Percentiles rank a stretch among this genome's conserved stretches.
Conservation (phyloP, 257 asterid genomes). For the Penstemon davidsonii region DNA sequence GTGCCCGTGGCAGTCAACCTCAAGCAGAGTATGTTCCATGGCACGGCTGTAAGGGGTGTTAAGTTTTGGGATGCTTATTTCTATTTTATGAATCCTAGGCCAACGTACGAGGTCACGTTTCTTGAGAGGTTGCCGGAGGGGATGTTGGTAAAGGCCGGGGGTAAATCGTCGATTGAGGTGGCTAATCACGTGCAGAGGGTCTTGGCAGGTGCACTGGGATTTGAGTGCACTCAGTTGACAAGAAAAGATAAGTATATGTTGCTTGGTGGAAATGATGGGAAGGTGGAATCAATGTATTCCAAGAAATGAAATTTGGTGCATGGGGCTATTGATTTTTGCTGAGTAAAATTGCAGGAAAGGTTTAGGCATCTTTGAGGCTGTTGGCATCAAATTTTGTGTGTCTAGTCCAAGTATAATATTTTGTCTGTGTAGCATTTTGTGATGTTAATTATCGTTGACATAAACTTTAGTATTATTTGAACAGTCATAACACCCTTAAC, state of each 20-base stretch:
- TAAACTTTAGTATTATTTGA: too few species aligned
- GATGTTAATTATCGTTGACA: too few species aligned
- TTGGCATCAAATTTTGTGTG: too few species aligned
- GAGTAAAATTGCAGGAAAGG: too few species aligned
- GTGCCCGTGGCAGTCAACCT: slow-evolving; percentile 79
- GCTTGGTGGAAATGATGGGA: slow-evolving; percentile 99
- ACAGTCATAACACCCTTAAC: too few species aligned
- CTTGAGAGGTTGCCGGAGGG: slow-evolving; percentile 78
- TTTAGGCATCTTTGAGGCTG: too few species aligned
- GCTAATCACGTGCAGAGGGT: slow-evolving; percentile 93
- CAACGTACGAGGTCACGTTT: slow-evolving; percentile 69
- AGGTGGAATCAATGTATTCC: slow-evolving; percentile 88
- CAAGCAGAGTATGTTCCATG: slow-evolving; percentile 79
- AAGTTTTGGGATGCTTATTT: slow-evolving; percentile 89
- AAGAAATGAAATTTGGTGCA: slow-evolving; percentile 44
- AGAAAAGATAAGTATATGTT: slow-evolving; percentile 94
- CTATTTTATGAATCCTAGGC: slow-evolving; percentile 94
- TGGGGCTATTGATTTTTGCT: too few species aligned
- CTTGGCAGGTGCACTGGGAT: slow-evolving; percentile 76
- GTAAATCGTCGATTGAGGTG: slow-evolving; percentile 83
- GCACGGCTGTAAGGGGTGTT: slow-evolving; percentile 78
- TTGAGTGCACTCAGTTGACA: slow-evolving; percentile 91
- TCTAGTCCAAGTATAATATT: too few species aligned
- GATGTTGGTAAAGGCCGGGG: slow-evolving; percentile 80
- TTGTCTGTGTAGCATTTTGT: too few species aligned